Percentiles rank a stretch among this genome's conserved stretches.
phyloP scores from a whole-genome alignment of 2,329 filamentous ascomycete genomes.

The Pezicula carpinea region DNA sequence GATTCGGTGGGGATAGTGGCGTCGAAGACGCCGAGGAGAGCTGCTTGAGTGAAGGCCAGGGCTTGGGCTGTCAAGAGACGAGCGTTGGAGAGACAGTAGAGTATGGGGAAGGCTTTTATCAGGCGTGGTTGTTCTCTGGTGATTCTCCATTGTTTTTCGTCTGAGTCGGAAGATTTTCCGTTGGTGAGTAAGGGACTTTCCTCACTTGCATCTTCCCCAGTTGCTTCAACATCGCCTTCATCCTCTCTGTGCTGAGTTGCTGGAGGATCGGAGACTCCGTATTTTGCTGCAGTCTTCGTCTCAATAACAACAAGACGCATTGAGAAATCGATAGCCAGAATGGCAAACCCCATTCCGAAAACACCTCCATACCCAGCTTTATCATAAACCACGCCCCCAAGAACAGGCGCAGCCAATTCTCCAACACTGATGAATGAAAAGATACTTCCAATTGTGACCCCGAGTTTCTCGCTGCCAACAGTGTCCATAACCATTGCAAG shows the following conservation, averaged over 20 bases:
- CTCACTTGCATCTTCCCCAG: slow-evolving; percentile 24
- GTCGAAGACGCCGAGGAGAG: slow-evolving; percentile 33
- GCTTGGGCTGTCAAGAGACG: slow-evolving; percentile 35
- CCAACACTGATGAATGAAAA: slow-evolving; percentile 56
- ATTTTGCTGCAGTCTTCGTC: slow-evolving; percentile 50
- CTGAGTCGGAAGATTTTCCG: slow-evolving; percentile 13
- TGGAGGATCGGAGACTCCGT: slow-evolving; percentile 14
- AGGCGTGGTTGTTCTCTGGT: slow-evolving; percentile 33
- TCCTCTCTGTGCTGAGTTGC: slow-evolving; percentile 18
- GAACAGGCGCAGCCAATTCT: slow-evolving; percentile 49
- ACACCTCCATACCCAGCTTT: slow-evolving; percentile 54
- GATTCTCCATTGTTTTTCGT: slow-evolving; percentile 37
- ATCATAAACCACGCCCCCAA: slow-evolving; percentile 57
- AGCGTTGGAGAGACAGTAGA: slow-evolving; percentile 37
- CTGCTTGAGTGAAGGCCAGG: slow-evolving; percentile 39
- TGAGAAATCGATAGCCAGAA: slow-evolving; percentile 53
- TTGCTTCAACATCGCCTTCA: slow-evolving; percentile 13
- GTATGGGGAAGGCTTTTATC: slow-evolving; percentile 39
- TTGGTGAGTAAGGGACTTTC: slow-evolving; percentile 34
- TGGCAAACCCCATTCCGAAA: slow-evolving; percentile 49
- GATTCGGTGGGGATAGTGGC: slow-evolving; percentile 35
- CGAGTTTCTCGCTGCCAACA: slow-evolving; percentile 55
- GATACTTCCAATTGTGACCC: slow-evolving; percentile 57
- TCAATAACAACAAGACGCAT: slow-evolving; percentile 59
- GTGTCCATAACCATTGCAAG: slow-evolving; percentile 68